Evolutionary conservation across 2,329 filamentous ascomycete genomes (phyloP).

Genomic region (Phaeosphaeria sp.): DNA sequence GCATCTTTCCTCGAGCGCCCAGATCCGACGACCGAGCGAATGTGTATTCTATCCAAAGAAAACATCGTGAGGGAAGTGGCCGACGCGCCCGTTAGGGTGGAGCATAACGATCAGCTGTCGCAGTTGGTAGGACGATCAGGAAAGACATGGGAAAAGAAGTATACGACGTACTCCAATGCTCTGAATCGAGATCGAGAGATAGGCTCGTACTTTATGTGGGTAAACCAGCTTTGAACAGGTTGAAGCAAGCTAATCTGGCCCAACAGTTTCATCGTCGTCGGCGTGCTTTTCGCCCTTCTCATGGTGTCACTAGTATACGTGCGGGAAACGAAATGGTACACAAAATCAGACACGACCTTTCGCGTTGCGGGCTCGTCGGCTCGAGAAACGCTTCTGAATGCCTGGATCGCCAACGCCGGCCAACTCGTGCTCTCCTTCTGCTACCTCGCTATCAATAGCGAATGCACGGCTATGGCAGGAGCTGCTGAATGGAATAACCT

Average conservation of each 20-base stretch:
- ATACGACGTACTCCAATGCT: constrained; percentile 2
- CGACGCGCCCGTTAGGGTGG: not conserved
- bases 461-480: constrained; percentile 56
- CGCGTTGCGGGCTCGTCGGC: not conserved
- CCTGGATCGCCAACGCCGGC: constrained; percentile 55
- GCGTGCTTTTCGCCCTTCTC: constrained; percentile 1
- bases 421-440: constrained; percentile 56
- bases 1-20: constrained; percentile 23
- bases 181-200: constrained; percentile 5
- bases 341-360: constrained; percentile 12
- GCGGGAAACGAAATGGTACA: constrained; percentile 11
- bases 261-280: constrained; percentile 4
- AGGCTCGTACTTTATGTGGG: constrained; percentile 7
- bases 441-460: constrained; percentile 53
- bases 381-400: constrained; percentile 10
- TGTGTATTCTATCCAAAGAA: constrained; percentile 10
- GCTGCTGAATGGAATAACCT: constrained; percentile 57
- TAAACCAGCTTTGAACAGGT: not conserved
- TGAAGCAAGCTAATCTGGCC: not conserved
- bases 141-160: constrained; percentile 1
- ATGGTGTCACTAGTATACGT: not conserved
- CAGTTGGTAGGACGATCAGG: not conserved
- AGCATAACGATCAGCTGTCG: constrained; percentile 2
- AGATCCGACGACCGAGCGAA: constrained; percentile 10
- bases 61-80: constrained; percentile 4